These are phyloP conservation scores for Trametes meyenii DNA, from an alignment of 768 basidiomycete genomes.

Conservation along the genomic window DNA sequence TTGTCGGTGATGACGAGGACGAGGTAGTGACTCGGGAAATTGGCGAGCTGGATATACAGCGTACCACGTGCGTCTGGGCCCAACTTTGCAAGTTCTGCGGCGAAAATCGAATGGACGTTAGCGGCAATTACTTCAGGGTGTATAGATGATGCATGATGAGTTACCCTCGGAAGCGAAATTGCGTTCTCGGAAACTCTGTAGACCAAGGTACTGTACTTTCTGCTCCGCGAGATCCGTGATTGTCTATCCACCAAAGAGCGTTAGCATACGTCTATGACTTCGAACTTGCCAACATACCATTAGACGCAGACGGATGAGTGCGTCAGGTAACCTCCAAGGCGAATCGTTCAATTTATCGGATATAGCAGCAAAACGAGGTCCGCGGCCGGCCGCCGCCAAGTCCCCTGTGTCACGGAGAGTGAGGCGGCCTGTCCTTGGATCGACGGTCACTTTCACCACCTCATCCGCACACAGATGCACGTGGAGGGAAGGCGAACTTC, in stretches of 20 bases:
- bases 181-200: constrained; percentile 69
- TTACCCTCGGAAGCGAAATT: constrained; percentile 70
- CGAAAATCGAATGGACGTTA: not conserved
- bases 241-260: constrained; percentile 54
- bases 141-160: not conserved
- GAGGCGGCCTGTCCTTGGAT: constrained; percentile 77
- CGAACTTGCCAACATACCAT: constrained; percentile 47
- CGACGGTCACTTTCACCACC: constrained; percentile 74
- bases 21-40: constrained; percentile 81
- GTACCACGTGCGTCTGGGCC: constrained; percentile 62
- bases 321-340: constrained; percentile 59
- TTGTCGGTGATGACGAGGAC: constrained; percentile 81
- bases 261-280: not conserved
- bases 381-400: constrained; percentile 72
- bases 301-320: constrained; percentile 61
- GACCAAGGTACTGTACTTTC: constrained; percentile 84
- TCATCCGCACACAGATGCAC: constrained; percentile 78
- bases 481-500: constrained; percentile 58
- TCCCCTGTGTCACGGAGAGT: constrained; percentile 82
- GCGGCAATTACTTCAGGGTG: not conserved
- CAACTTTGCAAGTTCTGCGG: constrained; percentile 68
- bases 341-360: constrained; percentile 71
- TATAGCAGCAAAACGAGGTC: constrained; percentile 60
- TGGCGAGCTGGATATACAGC: constrained; percentile 77
- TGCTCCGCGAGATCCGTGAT: constrained; percentile 82